Conservation (phyloP, 805 yeast species). For the Debaryomyces maramus region DNA sequence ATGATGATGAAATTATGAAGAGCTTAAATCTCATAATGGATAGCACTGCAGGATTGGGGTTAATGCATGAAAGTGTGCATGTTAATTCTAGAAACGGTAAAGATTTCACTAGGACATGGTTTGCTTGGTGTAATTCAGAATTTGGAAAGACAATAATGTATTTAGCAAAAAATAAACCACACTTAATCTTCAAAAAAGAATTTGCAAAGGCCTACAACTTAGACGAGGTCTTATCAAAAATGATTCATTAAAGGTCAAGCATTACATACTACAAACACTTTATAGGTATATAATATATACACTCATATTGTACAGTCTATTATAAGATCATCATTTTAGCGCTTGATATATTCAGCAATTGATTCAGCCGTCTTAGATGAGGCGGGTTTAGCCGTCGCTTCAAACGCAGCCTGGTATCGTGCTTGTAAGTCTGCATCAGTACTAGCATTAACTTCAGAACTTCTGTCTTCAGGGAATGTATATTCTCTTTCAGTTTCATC, state of each 20-base stretch:
- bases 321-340: constrained; percentile 15
- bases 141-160: constrained; percentile 85
- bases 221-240: constrained; percentile 18
- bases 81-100: constrained; percentile 52
- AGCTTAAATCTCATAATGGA: constrained; percentile 51
- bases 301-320: constrained; percentile 30
- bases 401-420: constrained; percentile 74
- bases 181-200: constrained; percentile 58
- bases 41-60: constrained; percentile 72
- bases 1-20: constrained; percentile 63
- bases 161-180: constrained; percentile 70
- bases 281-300: constrained; percentile 41
- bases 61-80: constrained; percentile 80
- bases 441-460: constrained; percentile 55
- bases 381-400: constrained; percentile 57
- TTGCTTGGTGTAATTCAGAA: constrained; percentile 92
- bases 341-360: constrained; percentile 65
- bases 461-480: constrained; percentile 67
- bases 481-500: constrained; percentile 59
- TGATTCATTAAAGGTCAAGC: constrained; percentile 64
- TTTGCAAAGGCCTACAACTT: constrained; percentile 30
- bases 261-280: constrained; percentile 66
- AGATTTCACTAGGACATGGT: constrained; percentile 82
- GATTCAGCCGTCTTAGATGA: constrained; percentile 69
- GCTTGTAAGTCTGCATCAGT: constrained; percentile 56